Base-by-base conservation (phyloP, 495 filamentous ascomycete species). In the Chlorociboria aeruginascens region DNA sequence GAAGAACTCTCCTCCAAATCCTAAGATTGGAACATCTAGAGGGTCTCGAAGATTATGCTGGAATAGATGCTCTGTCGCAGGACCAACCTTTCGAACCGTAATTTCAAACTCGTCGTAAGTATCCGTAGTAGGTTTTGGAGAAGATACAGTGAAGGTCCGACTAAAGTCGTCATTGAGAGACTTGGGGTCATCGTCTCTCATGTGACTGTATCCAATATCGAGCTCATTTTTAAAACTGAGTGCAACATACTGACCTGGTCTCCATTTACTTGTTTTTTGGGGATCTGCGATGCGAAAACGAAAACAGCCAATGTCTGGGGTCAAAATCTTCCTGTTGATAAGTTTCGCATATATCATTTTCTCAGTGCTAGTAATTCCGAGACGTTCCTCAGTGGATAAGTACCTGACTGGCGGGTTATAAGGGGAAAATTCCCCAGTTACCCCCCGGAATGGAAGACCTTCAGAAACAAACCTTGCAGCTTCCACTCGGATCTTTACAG, bases 131-230 rank as follows among this genome's bases (percentile, higher is more conserved):
- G 65, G 63, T 3, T 78, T n/a, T 39, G 16, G n/a, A 7, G 73
- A 84, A 0, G 79, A 82, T 6, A 89, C 69, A 3, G 85, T 92
- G 56, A 92, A 92, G 0, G 86, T 90, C 32, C 86, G 69, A 14
- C 89, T 66, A 54, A 78, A 89, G 57, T 94, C 85, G 52, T 92
- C 86, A 52, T 92, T 94, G 37, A 92, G 58, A 53, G 76, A 83
- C 52, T 69, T 68, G 11, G 85, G 86, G 48, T 90, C 86, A 34
- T 79, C 75, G 46, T 90, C 81, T 1, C 78, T 67, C 86, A 92
- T 92, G 58, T 92, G 87, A 42, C 68, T 75, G 59, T 84, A 94
- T 4, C 86, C 86, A 39, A 69, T 60, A 48, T 83, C 73, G 3
- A 90, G 63, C 52, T 86, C 76, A 3, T 70, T 60, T 34, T 69